These are phyloP conservation scores for Chytriomyces sp. DNA, from an alignment of 192 early-diverging fungal species.

Conservation along the genomic window DNA sequence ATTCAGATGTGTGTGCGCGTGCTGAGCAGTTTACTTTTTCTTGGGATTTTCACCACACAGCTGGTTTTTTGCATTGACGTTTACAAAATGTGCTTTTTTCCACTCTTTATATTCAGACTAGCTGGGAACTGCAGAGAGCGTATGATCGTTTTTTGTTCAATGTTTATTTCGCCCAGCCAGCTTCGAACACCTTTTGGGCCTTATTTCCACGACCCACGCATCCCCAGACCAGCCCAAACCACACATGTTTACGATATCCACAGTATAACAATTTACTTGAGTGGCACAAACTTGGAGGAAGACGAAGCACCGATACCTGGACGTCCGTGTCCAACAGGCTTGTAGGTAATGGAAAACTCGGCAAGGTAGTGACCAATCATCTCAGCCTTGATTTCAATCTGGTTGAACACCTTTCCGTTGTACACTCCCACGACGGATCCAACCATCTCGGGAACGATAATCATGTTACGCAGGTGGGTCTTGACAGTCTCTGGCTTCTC, in stretches of 20 bases:
- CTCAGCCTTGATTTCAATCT: constrained; percentile 97
- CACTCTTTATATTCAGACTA: too few species aligned
- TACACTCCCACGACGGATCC: constrained; percentile 94
- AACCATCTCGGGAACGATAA: constrained; percentile 99
- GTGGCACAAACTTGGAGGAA: constrained; percentile 78
- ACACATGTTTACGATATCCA: neutral
- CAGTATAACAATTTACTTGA: constrained; percentile 48
- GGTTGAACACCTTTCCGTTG: constrained; percentile 99
- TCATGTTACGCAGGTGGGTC: constrained; percentile 99
- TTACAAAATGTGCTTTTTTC: too few species aligned
- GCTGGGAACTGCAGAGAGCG: too few species aligned
- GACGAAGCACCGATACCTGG: constrained; percentile 99
- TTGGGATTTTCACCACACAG: too few species aligned
- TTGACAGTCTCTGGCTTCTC: constrained; percentile 98
- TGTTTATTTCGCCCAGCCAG: too few species aligned
- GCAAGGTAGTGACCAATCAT: constrained; percentile 97
- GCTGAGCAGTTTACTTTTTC: too few species aligned
- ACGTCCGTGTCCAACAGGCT: constrained; percentile 99
- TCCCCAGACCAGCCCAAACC: too few species aligned
- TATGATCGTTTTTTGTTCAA: too few species aligned
- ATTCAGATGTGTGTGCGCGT: too few species aligned
- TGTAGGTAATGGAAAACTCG: constrained; percentile 98
- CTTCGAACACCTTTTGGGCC: too few species aligned
- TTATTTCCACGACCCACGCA: too few species aligned
- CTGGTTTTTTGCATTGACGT: too few species aligned